These are phyloP conservation scores for Phytopythium cucurbitacearum DNA, from an alignment of 352 stramenopile species.

Conservation along the genomic window DNA sequence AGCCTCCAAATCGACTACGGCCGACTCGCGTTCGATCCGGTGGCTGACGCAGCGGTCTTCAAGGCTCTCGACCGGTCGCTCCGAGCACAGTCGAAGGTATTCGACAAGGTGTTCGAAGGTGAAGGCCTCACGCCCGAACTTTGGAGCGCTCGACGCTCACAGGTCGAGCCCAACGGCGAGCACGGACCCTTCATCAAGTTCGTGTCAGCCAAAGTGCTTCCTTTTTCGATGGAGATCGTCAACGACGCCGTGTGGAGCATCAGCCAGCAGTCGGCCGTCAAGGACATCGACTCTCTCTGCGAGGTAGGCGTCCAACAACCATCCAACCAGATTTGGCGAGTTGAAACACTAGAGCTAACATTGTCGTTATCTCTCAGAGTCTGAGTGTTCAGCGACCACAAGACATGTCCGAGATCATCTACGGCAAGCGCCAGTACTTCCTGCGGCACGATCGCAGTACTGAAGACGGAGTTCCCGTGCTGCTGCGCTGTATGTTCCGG, in stretches of 20 bases:
- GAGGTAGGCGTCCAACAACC: too few species aligned
- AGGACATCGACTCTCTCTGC: neutral
- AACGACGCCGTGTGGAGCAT: slow-evolving; percentile 16
- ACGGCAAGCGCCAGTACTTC: slow-evolving; percentile 21
- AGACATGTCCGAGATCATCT: slow-evolving; percentile 7
- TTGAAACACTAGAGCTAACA: too few species aligned
- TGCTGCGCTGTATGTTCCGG: slow-evolving; percentile 22
- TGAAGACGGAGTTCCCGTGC: slow-evolving; percentile 12
- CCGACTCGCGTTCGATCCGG: slow-evolving; percentile 21
- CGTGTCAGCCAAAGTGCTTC: slow-evolving; percentile 19
- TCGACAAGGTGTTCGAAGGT: slow-evolving; percentile 21
- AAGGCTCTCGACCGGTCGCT: slow-evolving; percentile 15
- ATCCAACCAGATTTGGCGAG: too few species aligned
- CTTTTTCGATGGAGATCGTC: slow-evolving; percentile 19
- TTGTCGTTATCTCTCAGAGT: neutral
- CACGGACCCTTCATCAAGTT: slow-evolving; percentile 32
- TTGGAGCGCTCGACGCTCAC: slow-evolving; percentile 11
- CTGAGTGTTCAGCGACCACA: neutral
- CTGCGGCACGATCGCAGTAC: slow-evolving; percentile 13
- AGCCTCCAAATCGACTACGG: too few species aligned
- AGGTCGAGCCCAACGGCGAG: slow-evolving; percentile 13
- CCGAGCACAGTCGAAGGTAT: slow-evolving; percentile 12
- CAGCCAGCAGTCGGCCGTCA: slow-evolving; percentile 14
- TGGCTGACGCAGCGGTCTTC: slow-evolving; percentile 16
- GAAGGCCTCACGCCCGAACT: slow-evolving; percentile 17